Conservation (phyloP, 257 asterid species). For the Cinchona pubescens region DNA sequence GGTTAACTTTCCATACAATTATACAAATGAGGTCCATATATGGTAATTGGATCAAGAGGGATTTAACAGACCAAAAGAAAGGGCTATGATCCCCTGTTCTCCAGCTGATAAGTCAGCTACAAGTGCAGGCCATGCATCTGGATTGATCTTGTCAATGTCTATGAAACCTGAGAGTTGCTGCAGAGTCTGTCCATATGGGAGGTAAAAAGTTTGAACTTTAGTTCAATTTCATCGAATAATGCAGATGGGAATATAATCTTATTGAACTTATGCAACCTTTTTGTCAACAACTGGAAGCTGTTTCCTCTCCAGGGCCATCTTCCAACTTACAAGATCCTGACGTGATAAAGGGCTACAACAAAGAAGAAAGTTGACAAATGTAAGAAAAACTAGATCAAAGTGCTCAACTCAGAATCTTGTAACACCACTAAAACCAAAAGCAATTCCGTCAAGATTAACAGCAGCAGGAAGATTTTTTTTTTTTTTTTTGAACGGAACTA, state of each 20-base stretch:
- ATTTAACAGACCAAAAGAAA: constrained; percentile 73
- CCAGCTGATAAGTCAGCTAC: constrained; percentile 84
- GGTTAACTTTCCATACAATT: constrained; percentile 2
- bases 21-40: constrained; percentile 14
- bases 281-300: constrained; percentile 76
- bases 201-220: constrained; percentile 17
- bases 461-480: not conserved
- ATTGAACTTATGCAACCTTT: constrained; percentile 42
- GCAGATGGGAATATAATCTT: not conserved
- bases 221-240: not conserved
- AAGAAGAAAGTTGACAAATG: constrained; percentile 20
- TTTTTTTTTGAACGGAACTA: not conserved
- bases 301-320: constrained; percentile 89
- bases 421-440: not conserved
- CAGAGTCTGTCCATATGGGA: constrained; percentile 48
- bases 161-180: constrained; percentile 89
- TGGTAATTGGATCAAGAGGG: not conserved
- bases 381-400: constrained; percentile 12
- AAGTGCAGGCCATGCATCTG: constrained; percentile 98
- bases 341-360: constrained; percentile 79
- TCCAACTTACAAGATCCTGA: constrained; percentile 99
- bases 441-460: not conserved
- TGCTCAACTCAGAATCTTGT: not conserved
- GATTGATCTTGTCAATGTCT: constrained; percentile 84
- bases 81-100: constrained; percentile 83